Evolutionary conservation across 345 rosid genomes (phyloP).

Genomic region (Atalantia buxifolia): DNA sequence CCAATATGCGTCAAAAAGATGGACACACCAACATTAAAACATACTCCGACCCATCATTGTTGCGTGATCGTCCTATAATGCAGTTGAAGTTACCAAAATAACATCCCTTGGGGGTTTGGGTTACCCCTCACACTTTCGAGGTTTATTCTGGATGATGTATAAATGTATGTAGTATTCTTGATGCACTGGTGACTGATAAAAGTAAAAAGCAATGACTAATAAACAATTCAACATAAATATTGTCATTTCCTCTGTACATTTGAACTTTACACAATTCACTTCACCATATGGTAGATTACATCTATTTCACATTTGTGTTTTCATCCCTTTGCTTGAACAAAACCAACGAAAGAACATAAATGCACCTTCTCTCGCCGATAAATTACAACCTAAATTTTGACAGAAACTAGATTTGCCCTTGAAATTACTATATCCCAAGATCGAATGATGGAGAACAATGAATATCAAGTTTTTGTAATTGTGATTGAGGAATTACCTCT

Average conservation of each 20-base stretch:
- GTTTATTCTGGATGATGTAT: too few relatives aligned
- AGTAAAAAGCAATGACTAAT: neutral
- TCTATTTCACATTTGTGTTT: neutral
- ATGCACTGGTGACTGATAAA: neutral
- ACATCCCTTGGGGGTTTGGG: neutral
- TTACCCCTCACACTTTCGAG: neutral
- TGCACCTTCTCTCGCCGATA: neutral
- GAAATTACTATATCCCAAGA: slow-evolving; percentile 63
- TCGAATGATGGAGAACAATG: slow-evolving; percentile 72
- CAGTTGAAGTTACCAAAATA: neutral
- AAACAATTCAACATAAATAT: too few relatives aligned
- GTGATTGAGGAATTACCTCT: slow-evolving; percentile 19
- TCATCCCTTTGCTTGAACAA: neutral
- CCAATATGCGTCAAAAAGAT: neutral
- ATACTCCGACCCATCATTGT: neutral
- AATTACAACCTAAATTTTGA: neutral
- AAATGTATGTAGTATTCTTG: neutral
- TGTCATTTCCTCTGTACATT: neutral
- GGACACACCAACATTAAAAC: neutral
- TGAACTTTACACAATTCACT: neutral
- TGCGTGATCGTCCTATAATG: neutral
- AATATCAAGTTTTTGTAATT: slow-evolving; percentile 18
- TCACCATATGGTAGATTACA: neutral
- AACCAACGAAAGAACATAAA: too few relatives aligned
- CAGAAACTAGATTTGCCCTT: neutral